Base-by-base conservation (phyloP, 805 yeast genomes). In the Sugiyamaella qingdaonensis region DNA sequence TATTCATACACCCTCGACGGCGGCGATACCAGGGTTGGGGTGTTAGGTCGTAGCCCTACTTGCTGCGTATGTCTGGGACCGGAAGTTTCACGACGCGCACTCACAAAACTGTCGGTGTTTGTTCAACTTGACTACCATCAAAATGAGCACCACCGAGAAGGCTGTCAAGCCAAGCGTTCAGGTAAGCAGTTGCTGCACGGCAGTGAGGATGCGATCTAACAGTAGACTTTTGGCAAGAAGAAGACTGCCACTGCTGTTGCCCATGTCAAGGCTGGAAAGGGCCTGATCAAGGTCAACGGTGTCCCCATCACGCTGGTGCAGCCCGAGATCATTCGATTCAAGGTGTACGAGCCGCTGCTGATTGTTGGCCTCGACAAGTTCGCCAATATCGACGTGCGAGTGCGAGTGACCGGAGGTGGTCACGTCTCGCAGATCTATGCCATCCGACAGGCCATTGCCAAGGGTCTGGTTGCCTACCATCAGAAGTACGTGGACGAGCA, bases 221-320 rank as follows among this genome's bases (percentile, higher is more conserved):
- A 1, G 2, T 77, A 91, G 96, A 94, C 98, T 78, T 94, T 94
- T 81, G 99, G 99, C 81, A 94, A 92, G 85, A 94, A 94, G 92
- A 94, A 87, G 84, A 88, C 96, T 76, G 99, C 99, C 74, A 94
- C 99, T 73, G 99, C 99, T 74, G 99, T 94, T 76, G 99, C 99
- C 80, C 96, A 90, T 81, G 96, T 92, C 72, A 90, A 90, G 84
- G 91, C 94, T 80, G 99, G 99, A 81, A 88, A 86, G 81, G 99
- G 99, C 81, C 87, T 94, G 77, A 86, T 94, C 83, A 94, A 94
- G 85, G 95, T 94, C 70, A 94, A 94, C 85, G 99, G 99, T 79
- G 80, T 92, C 71, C 99, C 99, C 82, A 92, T 94, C 86, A 87
- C 96, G 76, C 86, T 94, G 72, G 98, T 94, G 71, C 88, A 94